Evolutionary conservation across 2,329 filamentous ascomycete species (phyloP), one percentile per base, ranked within the genome.

Genomic region (Lecanicillium sp.): DNA sequence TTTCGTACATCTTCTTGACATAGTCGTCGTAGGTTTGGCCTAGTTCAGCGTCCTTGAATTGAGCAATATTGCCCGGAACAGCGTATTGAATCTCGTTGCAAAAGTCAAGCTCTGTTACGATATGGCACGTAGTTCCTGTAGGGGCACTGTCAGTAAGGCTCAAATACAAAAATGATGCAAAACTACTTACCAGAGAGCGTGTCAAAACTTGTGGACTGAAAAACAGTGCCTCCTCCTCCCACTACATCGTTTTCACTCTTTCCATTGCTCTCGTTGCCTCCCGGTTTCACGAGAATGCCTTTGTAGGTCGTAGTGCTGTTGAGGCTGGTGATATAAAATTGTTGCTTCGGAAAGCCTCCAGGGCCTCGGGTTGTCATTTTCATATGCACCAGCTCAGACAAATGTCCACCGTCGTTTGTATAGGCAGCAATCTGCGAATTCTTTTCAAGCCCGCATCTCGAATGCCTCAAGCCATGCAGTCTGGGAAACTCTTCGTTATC

Each of bases 41-140:
- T 8, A 98, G 73, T 14, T 68, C 64, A 2, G 72, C 67, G 49
- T 78, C 78, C 38, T 74, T 67, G 47, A 78, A 80, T 33, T 67
- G 75, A 27, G 67, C 62, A 2, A 77, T 70, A 52, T 94, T 94
- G 29, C 83, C 80, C 1, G 92, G 92, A 1, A 95, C 92, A 6
- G 90, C 84, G 55, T 95, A 95, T 36, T 90, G 86, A 34, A 90
- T 83, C 50, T 90, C 78, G 48, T 82, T 75, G 64, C 92, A 98
- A 59, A 96, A 94, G 0, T 79, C 69, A n/a, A 98, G 76, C 53
- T 94, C 81, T 58, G 81, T 89, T 33, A 96, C 71, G 29, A 98
- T 72, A 43, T 83, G 82, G 58, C 92, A 98, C 53, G 89, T 94
- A 43, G 78, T 75, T 42, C 84, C 85, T 78, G 50, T 46, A 43